Base-by-base conservation (phyloP, 768 basidiomycete genomes). In the Leccinum fibrillosum region DNA sequence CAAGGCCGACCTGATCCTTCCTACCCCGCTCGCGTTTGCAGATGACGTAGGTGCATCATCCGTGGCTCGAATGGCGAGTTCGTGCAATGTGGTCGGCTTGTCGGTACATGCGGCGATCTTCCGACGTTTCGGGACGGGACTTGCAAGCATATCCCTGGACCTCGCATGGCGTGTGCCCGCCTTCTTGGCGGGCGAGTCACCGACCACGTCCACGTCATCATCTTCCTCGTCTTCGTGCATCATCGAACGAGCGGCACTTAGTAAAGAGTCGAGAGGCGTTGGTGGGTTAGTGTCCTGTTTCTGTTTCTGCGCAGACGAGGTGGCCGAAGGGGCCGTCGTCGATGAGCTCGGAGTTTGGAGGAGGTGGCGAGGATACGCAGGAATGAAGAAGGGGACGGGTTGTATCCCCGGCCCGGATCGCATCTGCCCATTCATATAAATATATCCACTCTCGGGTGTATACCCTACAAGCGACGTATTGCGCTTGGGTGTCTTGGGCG, bases 171-270 rank as follows among this genome's bases (percentile, higher is more conserved):
- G 71, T 3, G 64, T 64, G 15, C 68, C 69, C 50, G 59, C 61
- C 30, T 53, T 56, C 23, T 68, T 49, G 17, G 52, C 60, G 25
- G 63, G 66, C 25, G 66, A 68, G 10, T 66, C 64, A 9, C 56
- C 64, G 0, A 69, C 44, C 0, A 67, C 30, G n/a, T 66, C 67
- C 28, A 62, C 66, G 13, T 61, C 64, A 47, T 70, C 74, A 11
- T 71, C 71, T 54, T 74, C 75, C 52, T 72, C 64, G 26, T 70
- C 74, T 25, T 73, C 70, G n/a, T 69, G 74, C 66, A 83, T 80
- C 77, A 85, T 80, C 55, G 80, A 79, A 48, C 82, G 76, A 30
- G 86, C 86, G 4, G 86, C 86, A 59, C 77, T 83, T 17, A 88
- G 66, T 21, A 88, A 70, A 0, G 85, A 86, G 57, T 85, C 84